Conservation (phyloP, 2,329 filamentous ascomycete genomes). For the Botrytis deweyae region DNA sequence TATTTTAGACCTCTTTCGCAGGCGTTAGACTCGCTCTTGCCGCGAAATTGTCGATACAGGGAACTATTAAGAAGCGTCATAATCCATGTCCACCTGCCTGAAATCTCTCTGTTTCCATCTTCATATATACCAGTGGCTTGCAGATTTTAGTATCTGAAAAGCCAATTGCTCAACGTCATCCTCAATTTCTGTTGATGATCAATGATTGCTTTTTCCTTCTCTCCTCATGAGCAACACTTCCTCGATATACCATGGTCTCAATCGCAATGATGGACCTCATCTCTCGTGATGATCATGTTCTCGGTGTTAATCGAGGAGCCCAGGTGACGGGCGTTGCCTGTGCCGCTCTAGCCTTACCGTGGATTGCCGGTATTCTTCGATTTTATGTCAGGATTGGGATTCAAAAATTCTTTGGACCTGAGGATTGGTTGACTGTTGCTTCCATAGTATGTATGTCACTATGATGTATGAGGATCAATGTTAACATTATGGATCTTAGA, state of each 20-base stretch:
- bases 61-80: not conserved
- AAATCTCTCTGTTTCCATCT: not conserved
- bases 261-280: not conserved
- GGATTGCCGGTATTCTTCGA: conserved; percentile 36
- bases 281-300: not conserved
- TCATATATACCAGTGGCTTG: not conserved
- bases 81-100: not conserved
- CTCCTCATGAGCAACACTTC: conserved; percentile 2
- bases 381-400: conserved; percentile 36
- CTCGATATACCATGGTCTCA: not conserved
- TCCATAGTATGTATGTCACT: conserved; percentile 29
- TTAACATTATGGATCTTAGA: conserved; percentile 23
- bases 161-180: not conserved
- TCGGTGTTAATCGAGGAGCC: conserved; percentile 28
- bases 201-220: not conserved
- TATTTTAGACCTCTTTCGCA: not conserved
- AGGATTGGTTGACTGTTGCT: conserved; percentile 38
- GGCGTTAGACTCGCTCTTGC: conserved; percentile 9
- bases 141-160: not conserved
- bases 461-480: not conserved
- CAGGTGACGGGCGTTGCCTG: conserved; percentile 38
- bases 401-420: conserved; percentile 36
- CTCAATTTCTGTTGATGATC: not conserved
- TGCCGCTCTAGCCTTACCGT: conserved; percentile 42
- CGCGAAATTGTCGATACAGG: not conserved